Evolutionary conservation across 345 rosid species (phyloP).

Genomic region (Salix caprea): DNA sequence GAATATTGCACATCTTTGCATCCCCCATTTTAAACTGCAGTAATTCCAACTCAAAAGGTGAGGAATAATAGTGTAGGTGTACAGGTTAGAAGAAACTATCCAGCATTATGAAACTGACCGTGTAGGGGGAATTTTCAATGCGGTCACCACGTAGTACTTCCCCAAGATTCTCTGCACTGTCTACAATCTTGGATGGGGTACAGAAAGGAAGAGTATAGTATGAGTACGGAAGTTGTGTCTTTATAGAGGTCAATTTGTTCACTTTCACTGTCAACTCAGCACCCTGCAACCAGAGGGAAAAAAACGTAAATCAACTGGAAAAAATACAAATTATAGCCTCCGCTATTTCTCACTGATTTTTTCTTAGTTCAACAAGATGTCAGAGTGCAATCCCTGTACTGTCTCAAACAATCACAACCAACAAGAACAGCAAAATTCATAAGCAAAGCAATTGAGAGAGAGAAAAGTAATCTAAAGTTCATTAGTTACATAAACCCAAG

Average conservation of each 20-base stretch:
- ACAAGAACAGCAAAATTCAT: not conserved
- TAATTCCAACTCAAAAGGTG: conserved; percentile 14
- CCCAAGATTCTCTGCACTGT: conserved; percentile 95
- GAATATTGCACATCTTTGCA: conserved; percentile 69
- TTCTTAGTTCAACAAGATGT: not conserved
- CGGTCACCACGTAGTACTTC: conserved; percentile 99
- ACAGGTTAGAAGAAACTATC: not conserved
- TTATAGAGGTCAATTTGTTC: conserved; percentile 83
- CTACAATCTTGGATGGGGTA: conserved; percentile 63
- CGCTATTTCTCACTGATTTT: not conserved
- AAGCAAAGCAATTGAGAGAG: not conserved
- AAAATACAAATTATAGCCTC: not conserved
- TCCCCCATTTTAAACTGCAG: conserved; percentile 89
- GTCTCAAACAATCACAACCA: not conserved
- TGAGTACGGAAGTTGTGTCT: conserved; percentile 91
- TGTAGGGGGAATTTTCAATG: conserved; percentile 81
- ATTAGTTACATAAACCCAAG: not conserved
- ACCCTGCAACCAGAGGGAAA: conserved; percentile 43
- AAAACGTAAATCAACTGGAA: not conserved
- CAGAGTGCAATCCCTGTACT: not conserved
- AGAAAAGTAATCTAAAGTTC: not conserved
- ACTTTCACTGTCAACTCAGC: conserved; percentile 78
- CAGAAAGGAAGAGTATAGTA: conserved; percentile 77
- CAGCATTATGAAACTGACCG: conserved; percentile 38
- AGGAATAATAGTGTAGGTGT: conserved; percentile 3